These are phyloP conservation scores for Solanum medicagineum DNA, from an alignment of 257 asterid genomes.

Conservation along the genomic window DNA sequence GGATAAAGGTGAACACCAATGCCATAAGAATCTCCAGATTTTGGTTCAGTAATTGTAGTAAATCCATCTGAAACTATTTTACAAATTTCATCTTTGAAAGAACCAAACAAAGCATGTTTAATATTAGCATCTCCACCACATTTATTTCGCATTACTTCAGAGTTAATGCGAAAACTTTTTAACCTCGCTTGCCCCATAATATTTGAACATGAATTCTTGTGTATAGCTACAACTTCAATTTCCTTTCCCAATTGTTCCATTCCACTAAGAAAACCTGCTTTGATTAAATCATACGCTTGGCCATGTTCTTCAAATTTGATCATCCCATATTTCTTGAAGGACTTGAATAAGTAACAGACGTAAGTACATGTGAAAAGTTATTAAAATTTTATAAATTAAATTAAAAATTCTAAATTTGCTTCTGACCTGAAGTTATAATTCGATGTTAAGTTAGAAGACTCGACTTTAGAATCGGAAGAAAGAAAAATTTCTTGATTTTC, in stretches of 20 bases:
- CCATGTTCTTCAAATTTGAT: constrained; percentile 10
- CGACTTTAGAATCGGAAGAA: neutral
- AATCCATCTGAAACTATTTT: constrained; percentile 28
- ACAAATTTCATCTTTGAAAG: constrained; percentile 16
- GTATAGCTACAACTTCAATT: constrained; percentile 17
- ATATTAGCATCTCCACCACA: constrained; percentile 38
- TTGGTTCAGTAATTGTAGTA: neutral
- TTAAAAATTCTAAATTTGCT: neutral
- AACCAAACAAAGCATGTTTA: constrained; percentile 38
- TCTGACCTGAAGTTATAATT: neutral
- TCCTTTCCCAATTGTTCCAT: constrained; percentile 5
- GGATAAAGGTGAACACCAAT: constrained; percentile 32
- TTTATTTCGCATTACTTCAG: constrained; percentile 19
- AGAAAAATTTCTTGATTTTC: neutral
- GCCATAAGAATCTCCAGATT: constrained; percentile 12
- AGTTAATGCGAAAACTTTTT: constrained; percentile 17
- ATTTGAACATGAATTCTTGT: constrained; percentile 9
- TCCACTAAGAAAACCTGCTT: constrained; percentile 8
- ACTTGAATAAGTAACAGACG: neutral
- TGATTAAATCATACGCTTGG: neutral
- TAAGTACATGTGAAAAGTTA: neutral
- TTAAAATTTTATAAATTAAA: neutral
- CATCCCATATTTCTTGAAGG: constrained; percentile 12
- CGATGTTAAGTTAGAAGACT: neutral
- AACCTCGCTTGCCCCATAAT: constrained; percentile 9